Conservation (phyloP, 1,284 basidiomycete genomes). For the Boletus sp. region DNA sequence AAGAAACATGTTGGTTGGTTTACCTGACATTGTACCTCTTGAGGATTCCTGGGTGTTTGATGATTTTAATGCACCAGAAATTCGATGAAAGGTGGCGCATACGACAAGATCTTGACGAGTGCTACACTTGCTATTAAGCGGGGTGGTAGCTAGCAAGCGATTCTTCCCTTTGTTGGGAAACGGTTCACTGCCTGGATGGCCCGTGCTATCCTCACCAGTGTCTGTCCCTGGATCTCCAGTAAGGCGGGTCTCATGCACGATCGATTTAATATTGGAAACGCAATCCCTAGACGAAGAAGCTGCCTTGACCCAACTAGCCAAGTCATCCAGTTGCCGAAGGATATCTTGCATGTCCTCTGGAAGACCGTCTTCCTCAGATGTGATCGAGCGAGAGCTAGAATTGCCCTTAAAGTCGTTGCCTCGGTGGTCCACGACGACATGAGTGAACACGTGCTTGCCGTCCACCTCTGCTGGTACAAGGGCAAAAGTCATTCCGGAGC, state of each 20-base stretch:
- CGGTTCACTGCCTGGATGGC: background rate
- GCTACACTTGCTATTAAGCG: background rate
- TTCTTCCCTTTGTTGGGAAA: conserved; percentile 25
- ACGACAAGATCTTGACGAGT: conserved; percentile 11
- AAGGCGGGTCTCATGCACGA: background rate
- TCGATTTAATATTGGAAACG: conserved; percentile 3
- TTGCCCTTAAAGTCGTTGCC: background rate
- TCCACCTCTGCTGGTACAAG: conserved; percentile 17
- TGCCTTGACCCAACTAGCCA: conserved; percentile 30
- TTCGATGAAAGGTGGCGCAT: conserved; percentile 6
- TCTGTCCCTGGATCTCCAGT: background rate
- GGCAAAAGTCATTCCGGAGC: conserved; percentile 16
- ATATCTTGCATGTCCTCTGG: conserved; percentile 31
- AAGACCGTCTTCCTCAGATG: conserved; percentile 15
- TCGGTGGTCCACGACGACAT: conserved; percentile 10
- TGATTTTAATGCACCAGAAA: background rate
- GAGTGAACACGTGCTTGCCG: conserved; percentile 15
- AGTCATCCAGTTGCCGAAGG: conserved; percentile 29
- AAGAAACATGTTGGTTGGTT: background rate
- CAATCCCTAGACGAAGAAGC: conserved; percentile 18
- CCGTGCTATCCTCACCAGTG: background rate
- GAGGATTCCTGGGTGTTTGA: conserved; percentile 15
- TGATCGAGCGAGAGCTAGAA: background rate
- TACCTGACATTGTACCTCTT: background rate
- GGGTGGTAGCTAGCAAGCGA: conserved; percentile 12